phyloP scores from a whole-genome alignment of 306 rosid genomes.

The Vigna reflexopilosa region DNA sequence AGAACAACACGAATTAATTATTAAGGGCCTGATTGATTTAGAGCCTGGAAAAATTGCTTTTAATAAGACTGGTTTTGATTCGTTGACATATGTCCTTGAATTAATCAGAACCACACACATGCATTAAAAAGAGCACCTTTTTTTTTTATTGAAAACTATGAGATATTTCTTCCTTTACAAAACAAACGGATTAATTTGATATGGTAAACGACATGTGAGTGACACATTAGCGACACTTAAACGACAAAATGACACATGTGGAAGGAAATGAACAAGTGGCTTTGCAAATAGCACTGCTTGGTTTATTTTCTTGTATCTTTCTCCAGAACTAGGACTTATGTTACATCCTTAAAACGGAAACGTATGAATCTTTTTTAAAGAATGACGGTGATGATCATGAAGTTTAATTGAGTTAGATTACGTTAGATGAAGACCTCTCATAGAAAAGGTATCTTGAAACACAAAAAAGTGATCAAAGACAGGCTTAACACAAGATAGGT shows the following conservation, averaged over 20 bases:
- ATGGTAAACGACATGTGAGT: not conserved
- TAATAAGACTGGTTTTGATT: not conserved
- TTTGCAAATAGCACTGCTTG: conserved; percentile 33
- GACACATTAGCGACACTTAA: conserved; percentile 30
- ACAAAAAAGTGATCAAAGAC: conserved; percentile 36
- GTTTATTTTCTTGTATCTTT: conserved; percentile 29
- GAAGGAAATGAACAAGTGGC: conserved; percentile 21
- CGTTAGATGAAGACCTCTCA: conserved; percentile 50
- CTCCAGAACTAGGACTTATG: conserved; percentile 27
- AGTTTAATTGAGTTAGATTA: conserved; percentile 36
- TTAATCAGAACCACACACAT: not conserved
- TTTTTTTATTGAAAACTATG: not conserved
- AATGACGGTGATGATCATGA: conserved; percentile 31
- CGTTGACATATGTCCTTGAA: not conserved
- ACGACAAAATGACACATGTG: conserved; percentile 23
- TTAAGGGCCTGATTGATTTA: not conserved
- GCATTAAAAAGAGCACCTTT: not conserved
- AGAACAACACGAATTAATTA: not conserved
- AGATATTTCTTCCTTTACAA: not conserved
- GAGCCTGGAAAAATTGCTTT: not conserved
- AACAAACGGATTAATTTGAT: not conserved
- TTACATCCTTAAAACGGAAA: conserved; percentile 29
- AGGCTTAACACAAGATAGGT: conserved; percentile 49
- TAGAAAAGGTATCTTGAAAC: conserved; percentile 43
- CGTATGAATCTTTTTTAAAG: conserved; percentile 39